Base-by-base conservation (phyloP, 192 early-diverging fungal genomes). In the Entomortierella parvispora region DNA sequence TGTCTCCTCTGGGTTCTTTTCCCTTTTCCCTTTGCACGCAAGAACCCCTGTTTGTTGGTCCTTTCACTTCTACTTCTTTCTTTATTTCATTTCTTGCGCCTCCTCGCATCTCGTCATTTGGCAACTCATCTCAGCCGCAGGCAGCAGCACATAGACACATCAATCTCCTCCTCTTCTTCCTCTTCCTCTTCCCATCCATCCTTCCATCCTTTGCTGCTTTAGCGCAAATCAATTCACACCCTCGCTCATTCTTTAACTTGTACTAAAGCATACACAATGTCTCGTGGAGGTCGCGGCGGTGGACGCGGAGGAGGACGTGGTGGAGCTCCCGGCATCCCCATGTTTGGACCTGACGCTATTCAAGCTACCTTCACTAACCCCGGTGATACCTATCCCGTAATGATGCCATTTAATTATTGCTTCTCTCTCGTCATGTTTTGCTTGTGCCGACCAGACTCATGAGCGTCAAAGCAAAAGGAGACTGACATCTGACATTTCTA, bases 221-320 rank as follows among this genome's bases (percentile, higher is more conserved):
- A n/a, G n/a, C n/a, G n/a, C n/a, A 22, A 62, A 48, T 62, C 43
- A 7, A 62, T 26, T 20, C 26, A 22, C 42, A 29, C 20, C 58
- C 23, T 43, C 17, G 37, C 31, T 48, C 29, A 18, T 23, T 46
- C n/a, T 26, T 48, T n/a, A 46, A 3, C 28, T 5, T 31, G 50
- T 20, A 59, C 31, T 59, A 23, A 40, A 52, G 44, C 29, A 20
- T 20, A 25, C 20, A 42, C 20, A 11, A 77, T 77, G 74, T 77
- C 74, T 68, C 74, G 71, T 10, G 71, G 72, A 57, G 72, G 72
- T 49, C 65, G 72, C 26, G 65, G 74, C 31, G 74, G 74, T 44
- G 60, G 74, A n/a, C 56, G 70, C 5, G 65, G 71, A 2, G 54
- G 54, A 5, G 37, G 37, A 9, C 37, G 37, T 25, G 71, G 74